Percentiles rank a stretch among this genome's conserved stretches.
Evolutionary conservation across 768 basidiomycete genomes (phyloP).

Genomic region (Lactifluus echinatus): DNA sequence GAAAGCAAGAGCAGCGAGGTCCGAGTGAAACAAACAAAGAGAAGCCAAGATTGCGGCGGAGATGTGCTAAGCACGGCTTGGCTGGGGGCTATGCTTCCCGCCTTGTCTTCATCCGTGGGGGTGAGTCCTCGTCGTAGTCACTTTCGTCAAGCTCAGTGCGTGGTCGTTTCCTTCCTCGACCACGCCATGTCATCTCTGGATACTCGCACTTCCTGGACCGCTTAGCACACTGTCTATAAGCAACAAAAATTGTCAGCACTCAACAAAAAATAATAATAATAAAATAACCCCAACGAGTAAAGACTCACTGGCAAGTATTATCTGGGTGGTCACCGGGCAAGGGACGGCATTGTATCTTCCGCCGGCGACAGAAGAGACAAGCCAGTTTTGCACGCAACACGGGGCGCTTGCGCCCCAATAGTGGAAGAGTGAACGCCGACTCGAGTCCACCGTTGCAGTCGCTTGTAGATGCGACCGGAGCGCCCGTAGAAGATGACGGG

Average conservation of each 20-base stretch:
- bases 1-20: neutral
- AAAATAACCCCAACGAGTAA: neutral
- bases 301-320: constrained; percentile 10
- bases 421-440: constrained; percentile 11
- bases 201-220: constrained; percentile 11
- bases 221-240: constrained; percentile 12
- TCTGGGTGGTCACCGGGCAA: neutral
- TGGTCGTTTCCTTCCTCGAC: constrained; percentile 8
- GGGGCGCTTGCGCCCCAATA: constrained; percentile 16
- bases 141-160: neutral
- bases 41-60: neutral
- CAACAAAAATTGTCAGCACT: neutral
- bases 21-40: neutral
- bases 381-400: constrained; percentile 15
- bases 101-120: neutral
- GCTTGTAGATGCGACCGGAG: neutral
- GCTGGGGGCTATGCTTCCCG: neutral
- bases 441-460: neutral
- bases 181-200: constrained; percentile 17
- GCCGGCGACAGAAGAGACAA: constrained; percentile 17
- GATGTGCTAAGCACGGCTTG: neutral
- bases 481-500: constrained; percentile 14
- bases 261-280: neutral
- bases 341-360: constrained; percentile 18
- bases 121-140: constrained; percentile 2